A percentile compares a stretch with the other conserved stretches of the same genome.
Conservation (phyloP, 805 yeast species). For the Ogataea kodamae region DNA sequence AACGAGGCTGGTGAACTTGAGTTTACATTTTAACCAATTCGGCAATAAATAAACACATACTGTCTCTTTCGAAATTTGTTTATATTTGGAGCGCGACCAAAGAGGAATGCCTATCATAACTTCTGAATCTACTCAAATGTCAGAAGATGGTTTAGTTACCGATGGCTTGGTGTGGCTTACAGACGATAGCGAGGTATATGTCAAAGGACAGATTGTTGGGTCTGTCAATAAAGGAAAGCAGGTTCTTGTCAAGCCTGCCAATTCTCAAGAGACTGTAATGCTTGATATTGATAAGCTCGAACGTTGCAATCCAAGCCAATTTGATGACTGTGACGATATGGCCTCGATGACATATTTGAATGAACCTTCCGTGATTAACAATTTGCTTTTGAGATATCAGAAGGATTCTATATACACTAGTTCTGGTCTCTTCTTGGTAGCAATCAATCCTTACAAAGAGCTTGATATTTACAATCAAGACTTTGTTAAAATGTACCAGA, state of each 20-base stretch:
- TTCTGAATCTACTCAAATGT: slow-evolving; percentile 1
- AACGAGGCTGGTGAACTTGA: slow-evolving; percentile 2
- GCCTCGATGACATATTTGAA: slow-evolving; percentile 91
- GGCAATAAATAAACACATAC: slow-evolving; percentile 8
- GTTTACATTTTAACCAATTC: slow-evolving; percentile 3
- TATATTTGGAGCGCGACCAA: slow-evolving; percentile 7
- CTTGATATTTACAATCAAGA: slow-evolving; percentile 68
- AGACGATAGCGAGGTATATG: slow-evolving; percentile 52
- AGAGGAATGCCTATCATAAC: slow-evolving; percentile 1
- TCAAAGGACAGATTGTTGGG: slow-evolving; percentile 56
- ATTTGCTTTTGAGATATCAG: slow-evolving; percentile 69
- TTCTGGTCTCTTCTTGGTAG: slow-evolving; percentile 92
- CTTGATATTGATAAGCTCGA: slow-evolving; percentile 46
- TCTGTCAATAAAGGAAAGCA: slow-evolving; percentile 34
- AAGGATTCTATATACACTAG: slow-evolving; percentile 86
- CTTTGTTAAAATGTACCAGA: slow-evolving; percentile 47
- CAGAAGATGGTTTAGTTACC: slow-evolving; percentile 25
- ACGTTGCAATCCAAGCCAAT: slow-evolving; percentile 82
- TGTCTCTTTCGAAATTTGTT: slow-evolving; percentile 6
- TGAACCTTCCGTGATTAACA: slow-evolving; percentile 93
- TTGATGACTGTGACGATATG: slow-evolving; percentile 90
- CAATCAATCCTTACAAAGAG: slow-evolving; percentile 84
- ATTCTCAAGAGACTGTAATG: slow-evolving; percentile 26
- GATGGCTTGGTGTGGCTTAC: slow-evolving; percentile 79
- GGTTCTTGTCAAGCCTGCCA: slow-evolving; percentile 30